Percentiles rank a stretch among this genome's conserved stretches.
Evolutionary conservation across 2,329 filamentous ascomycete species (phyloP).

Genomic region (Phaeosphaeriaceae sp.): DNA sequence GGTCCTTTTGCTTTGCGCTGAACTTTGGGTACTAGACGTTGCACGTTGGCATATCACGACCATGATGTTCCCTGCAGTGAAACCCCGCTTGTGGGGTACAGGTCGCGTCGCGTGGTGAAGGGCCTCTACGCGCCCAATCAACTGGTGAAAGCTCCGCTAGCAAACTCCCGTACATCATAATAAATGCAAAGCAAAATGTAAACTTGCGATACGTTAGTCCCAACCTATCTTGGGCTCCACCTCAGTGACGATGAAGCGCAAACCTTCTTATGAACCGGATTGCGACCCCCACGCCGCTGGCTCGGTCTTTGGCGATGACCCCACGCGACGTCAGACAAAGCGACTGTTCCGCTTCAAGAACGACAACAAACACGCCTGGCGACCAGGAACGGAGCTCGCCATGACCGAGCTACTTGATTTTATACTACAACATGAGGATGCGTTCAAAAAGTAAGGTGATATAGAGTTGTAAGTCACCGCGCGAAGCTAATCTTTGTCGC

Average conservation of each 20-base stretch:
- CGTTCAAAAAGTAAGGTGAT: constrained; percentile 52
- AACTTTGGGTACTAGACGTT: background rate
- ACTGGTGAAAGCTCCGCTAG: background rate
- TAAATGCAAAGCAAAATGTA: background rate
- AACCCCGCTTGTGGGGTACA: constrained; percentile 8
- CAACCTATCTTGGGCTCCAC: background rate
- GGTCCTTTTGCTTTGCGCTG: background rate
- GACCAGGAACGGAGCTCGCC: constrained; percentile 30
- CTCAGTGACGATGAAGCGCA: constrained; percentile 32
- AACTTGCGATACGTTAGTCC: background rate
- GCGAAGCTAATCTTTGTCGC: constrained; percentile 17
- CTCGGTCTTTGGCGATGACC: constrained; percentile 30
- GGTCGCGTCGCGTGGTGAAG: constrained; percentile 18
- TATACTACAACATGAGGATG: constrained; percentile 59
- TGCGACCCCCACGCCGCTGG: constrained; percentile 18
- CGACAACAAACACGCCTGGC: constrained; percentile 27
- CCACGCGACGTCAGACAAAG: constrained; percentile 29
- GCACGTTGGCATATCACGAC: background rate
- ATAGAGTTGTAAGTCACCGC: background rate
- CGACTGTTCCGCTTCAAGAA: constrained; percentile 30
- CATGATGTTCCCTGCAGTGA: background rate
- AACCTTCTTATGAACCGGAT: constrained; percentile 22
- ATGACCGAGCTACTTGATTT: constrained; percentile 76
- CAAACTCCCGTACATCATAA: background rate
- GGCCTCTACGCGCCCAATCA: constrained; percentile 15